phyloP scores from a whole-genome alignment of 192 early-diverging fungal species.

The Coemansia asiatica region DNA sequence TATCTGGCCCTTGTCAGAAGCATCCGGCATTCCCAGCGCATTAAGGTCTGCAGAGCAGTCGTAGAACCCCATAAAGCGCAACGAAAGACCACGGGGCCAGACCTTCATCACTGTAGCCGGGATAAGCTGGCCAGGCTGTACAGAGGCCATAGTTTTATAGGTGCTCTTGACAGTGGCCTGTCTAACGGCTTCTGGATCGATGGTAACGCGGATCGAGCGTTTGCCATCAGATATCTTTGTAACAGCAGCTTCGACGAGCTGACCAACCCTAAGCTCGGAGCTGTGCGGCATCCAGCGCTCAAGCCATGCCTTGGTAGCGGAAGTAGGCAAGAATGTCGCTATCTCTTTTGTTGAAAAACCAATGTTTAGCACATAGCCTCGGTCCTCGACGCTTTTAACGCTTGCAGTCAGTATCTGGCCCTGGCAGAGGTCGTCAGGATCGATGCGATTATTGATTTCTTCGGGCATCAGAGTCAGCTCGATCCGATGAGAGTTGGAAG shows the following conservation, averaged over 20 bases:
- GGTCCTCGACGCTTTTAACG: conserved; percentile 87
- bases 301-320: conserved; percentile 64
- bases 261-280: conserved; percentile 68
- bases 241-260: conserved; percentile 70
- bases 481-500: conserved; percentile 43
- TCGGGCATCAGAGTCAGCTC: conserved; percentile 77
- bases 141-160: conserved; percentile 68
- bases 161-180: conserved; percentile 57
- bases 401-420: conserved; percentile 71
- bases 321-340: conserved; percentile 73
- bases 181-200: conserved; percentile 62
- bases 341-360: conserved; percentile 63
- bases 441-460: conserved; percentile 72
- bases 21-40: conserved; percentile 61
- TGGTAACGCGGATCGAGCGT: conserved; percentile 66
- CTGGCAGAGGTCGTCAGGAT: conserved; percentile 62
- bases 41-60: conserved; percentile 59
- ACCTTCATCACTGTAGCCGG: conserved; percentile 64
- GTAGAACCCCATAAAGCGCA: conserved; percentile 83
- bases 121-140: conserved; percentile 79
- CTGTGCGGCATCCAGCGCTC: conserved; percentile 59
- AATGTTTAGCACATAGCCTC: conserved; percentile 81
- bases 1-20: conserved; percentile 54
- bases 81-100: conserved; percentile 64
- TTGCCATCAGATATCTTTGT: conserved; percentile 60